A percentile compares a stretch with the other conserved stretches of the same genome.
These are phyloP conservation scores for Leishmania mexicana DNA, from an alignment of 208 protist genomes.

Conservation along the genomic window DNA sequence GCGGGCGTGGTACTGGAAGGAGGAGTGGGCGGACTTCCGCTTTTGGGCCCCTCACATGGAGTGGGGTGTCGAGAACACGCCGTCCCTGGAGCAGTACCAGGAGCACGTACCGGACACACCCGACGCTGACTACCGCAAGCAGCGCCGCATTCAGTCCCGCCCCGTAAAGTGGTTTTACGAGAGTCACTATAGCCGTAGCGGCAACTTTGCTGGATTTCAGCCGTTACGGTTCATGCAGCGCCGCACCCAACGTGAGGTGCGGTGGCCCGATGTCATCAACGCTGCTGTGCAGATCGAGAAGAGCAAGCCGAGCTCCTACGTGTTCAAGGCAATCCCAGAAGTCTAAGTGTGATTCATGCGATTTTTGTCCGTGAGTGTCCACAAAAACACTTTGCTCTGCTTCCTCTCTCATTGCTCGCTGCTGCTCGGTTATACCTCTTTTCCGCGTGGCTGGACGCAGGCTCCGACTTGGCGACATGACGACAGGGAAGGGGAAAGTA, in stretches of 20 bases:
- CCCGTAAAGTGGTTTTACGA: conserved; percentile 96
- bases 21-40: conserved; percentile 94
- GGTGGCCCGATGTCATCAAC: conserved; percentile 92
- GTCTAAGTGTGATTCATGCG: conserved; percentile 34
- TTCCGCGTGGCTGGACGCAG: not conserved
- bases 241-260: conserved; percentile 87
- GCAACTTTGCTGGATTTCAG: conserved; percentile 91
- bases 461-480: not conserved
- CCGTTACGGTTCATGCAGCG: conserved; percentile 92
- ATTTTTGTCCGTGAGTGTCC: not conserved
- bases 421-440: not conserved
- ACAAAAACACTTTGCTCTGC: not conserved
- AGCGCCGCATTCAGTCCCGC: conserved; percentile 88
- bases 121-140: conserved; percentile 90
- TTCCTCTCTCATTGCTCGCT: not conserved
- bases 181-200: conserved; percentile 92
- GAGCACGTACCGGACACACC: conserved; percentile 92
- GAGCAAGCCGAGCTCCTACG: conserved; percentile 81
- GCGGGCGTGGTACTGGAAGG: conserved; percentile 95
- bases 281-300: conserved; percentile 88
- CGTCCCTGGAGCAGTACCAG: conserved; percentile 92
- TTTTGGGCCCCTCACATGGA: conserved; percentile 95
- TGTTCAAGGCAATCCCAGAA: conserved; percentile 92
- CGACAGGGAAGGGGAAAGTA: not conserved
- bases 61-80: conserved; percentile 93